Base-by-base conservation (phyloP, 1,284 basidiomycete genomes). In the Rhodofomes roseus region DNA sequence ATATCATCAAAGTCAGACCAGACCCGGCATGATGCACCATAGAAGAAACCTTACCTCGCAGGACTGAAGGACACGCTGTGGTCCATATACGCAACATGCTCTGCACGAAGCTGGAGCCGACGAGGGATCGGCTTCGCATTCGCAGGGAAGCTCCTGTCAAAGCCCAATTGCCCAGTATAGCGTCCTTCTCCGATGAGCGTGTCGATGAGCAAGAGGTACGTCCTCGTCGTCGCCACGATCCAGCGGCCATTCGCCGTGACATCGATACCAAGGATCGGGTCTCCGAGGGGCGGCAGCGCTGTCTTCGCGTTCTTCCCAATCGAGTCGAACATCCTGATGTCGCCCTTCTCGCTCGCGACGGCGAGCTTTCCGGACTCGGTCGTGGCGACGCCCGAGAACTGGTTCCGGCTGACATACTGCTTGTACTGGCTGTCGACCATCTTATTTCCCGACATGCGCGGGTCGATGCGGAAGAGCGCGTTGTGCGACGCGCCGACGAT, bases 301-400 rank as follows among this genome's bases (percentile, higher is more conserved):
- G 97, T 99, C 85, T 99, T 99, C 37, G 97, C 97, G 69, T 95
- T 99, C 84, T 98, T 99, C 52, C 97, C 97, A 65, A 99, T 93
- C 56, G 89, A 81, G 73, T 99, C 97, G 69, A 96, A 99, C 56
- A 99, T 78, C 51, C 96, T 84, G 64, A 99, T 92, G 72, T 99
- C 97, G 62, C 97, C 97, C 78, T 98, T 99, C 76, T 95, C 92
- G 67, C 92, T 95, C 16, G 93, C 95, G 3, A 99, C 92, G 1
- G 95, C 97, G 56, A 99, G 80, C 71, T 92, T 90, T 25, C 97
- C 96, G 9, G 78, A 76, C 39, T 85, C 87, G 27, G 96, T 98
- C 8, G 97, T 99, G 4, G 93, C 82, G 25, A 98, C 87, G 8
- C 93, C 91, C 0, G 94, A 97, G 74, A 99, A 99, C 73, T 92